Evolutionary conservation across 129 eudicot species (phyloP).

Genomic region (Artemisia argyi): DNA sequence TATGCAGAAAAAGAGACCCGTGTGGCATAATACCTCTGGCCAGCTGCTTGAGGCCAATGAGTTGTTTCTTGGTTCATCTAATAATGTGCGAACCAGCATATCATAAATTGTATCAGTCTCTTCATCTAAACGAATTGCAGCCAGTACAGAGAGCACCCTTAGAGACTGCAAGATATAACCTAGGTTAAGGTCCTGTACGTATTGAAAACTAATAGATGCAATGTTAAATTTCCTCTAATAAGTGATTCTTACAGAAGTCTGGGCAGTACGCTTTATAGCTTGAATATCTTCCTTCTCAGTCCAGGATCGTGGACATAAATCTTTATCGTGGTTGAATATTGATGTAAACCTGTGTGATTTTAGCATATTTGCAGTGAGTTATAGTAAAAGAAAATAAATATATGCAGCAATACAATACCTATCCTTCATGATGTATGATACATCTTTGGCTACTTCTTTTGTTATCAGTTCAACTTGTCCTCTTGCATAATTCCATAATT

Average conservation of each 20-base stretch:
- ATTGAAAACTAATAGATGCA: no score
- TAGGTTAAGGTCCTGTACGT: no score
- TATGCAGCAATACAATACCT: constrained; percentile 34
- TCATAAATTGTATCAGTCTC: constrained; percentile 54
- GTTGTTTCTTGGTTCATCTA: constrained; percentile 38
- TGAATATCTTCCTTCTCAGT: constrained; percentile 81
- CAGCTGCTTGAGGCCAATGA: constrained; percentile 82
- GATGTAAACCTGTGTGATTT: constrained; percentile 54
- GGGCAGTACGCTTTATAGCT: constrained; percentile 71
- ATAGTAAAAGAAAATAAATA: background rate
- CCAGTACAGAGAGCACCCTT: constrained; percentile 61
- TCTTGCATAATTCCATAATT: constrained; percentile 61
- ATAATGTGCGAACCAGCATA: constrained; percentile 38
- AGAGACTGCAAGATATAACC: background rate
- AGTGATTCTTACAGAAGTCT: constrained; percentile 61
- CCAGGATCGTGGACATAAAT: constrained; percentile 86
- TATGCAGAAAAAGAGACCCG: background rate
- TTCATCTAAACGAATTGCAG: constrained; percentile 71
- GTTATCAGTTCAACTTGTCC: constrained; percentile 71
- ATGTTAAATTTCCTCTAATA: no score
- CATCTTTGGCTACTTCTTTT: constrained; percentile 74
- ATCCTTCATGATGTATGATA: constrained; percentile 75
- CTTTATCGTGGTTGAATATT: constrained; percentile 68
- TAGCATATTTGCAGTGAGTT: background rate
- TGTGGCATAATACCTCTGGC: constrained; percentile 44